Base-by-base conservation (phyloP, 1,284 basidiomycete genomes). In the Marasmius oreades region DNA sequence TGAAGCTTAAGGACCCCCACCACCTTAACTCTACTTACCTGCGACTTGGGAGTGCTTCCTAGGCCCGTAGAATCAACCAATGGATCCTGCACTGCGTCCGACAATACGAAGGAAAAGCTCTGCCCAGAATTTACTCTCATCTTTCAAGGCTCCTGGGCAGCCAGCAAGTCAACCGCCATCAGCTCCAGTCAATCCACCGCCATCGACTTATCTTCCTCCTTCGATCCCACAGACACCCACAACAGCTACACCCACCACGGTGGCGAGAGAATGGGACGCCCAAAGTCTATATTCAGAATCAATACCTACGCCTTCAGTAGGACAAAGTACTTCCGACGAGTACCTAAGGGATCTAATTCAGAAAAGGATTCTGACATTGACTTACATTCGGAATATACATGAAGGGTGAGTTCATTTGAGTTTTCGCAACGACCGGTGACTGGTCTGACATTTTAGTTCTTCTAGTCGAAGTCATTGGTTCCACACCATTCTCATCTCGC, bases 281-380 rank as follows among this genome's bases (percentile, higher is more conserved):
- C 87, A 88, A 68, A 82, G 82, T 8, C 62, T 82, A 24, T 76
- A 79, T 63, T 79, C 81, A 1, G 84, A 85, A 55, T 67, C 74
- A 14, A 64, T 78, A 8, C 64, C 65, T 34, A 59, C 73, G 46
- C 77, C 80, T 1, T 73, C 77, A 23, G 64, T 77, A 16, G 70
- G 74, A 2, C 84, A 85, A 67, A 85, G 85, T 16, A 86, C 87
- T 22, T 84, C 85, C 3, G 79, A 88, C 55, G 89, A 92, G 66
- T 87, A 88, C 65, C 73, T 92, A 57, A 73, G 92, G 52, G 86
- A 90, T 64, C 71, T 91, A 51, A 80, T 93, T 8, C 85, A 89
- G 73, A 93, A 92, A 75, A 77, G 92, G 58, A 88, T 93, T 59
- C 80, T 90, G 64, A 92, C 91, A 5, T 75, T 93, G 64, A 91